These are phyloP conservation scores for Sphenostylis stenocarpa DNA, from an alignment of 306 rosid genomes.

Conservation along the genomic window DNA sequence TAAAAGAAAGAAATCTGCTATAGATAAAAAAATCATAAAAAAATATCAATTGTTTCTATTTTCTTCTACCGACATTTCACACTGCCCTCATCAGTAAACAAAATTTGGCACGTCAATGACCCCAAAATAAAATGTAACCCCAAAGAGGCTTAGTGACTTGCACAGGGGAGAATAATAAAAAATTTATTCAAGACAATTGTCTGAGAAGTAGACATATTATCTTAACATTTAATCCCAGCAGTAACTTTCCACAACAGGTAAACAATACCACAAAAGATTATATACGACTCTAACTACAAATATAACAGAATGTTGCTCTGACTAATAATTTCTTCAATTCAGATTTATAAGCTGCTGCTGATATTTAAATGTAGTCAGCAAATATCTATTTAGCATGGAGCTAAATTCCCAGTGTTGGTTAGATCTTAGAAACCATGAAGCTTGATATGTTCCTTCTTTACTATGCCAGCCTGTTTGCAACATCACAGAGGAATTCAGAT, in stretches of 20 bases:
- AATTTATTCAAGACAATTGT: conserved; percentile 35
- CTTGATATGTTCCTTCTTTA: conserved; percentile 65
- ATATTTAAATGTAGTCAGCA: conserved; percentile 23
- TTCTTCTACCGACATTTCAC: neutral
- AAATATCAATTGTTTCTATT: neutral
- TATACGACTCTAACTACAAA: conserved; percentile 21
- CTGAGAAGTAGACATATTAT: conserved; percentile 32
- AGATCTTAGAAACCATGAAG: conserved; percentile 55
- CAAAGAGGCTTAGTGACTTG: neutral
- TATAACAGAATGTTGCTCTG: conserved; percentile 2
- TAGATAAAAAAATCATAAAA: no score
- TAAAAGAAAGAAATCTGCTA: neutral
- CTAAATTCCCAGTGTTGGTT: conserved; percentile 18
- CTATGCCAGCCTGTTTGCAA: conserved; percentile 55
- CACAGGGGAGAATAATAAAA: conserved; percentile 20
- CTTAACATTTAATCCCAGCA: conserved; percentile 36
- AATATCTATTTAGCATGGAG: conserved; percentile 23
- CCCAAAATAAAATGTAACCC: neutral
- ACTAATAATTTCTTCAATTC: conserved; percentile 28
- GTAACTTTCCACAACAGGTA: conserved; percentile 5
- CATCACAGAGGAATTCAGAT: conserved; percentile 2
- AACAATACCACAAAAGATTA: neutral
- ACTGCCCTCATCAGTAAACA: no score
- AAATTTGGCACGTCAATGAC: neutral
- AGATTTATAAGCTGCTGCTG: conserved; percentile 27